A percentile compares a stretch with the other conserved stretches of the same genome.
phyloP scores from a whole-genome alignment of 768 basidiomycete genomes.

The Serendipita sp. region DNA sequence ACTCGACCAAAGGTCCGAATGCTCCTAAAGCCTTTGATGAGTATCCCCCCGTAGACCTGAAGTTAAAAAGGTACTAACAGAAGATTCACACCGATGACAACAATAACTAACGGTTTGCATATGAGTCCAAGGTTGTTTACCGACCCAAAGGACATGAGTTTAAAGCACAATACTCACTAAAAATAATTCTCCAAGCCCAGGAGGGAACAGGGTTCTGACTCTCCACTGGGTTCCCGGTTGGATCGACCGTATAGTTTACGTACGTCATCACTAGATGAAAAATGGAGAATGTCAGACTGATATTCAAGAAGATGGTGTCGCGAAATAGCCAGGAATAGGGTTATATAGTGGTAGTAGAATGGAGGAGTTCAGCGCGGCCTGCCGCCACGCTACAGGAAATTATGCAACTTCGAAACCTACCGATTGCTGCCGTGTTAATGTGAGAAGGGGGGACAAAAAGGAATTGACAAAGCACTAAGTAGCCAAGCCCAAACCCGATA shows the following conservation, averaged over 20 bases:
- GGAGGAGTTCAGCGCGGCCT: too few relatives aligned
- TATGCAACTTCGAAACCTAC: too few relatives aligned
- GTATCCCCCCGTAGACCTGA: not conserved
- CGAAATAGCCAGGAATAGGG: too few relatives aligned
- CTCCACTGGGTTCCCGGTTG: not conserved
- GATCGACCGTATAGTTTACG: not conserved
- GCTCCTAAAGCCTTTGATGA: not conserved
- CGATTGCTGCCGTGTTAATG: slow-evolving; percentile 2
- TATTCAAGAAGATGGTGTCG: too few relatives aligned
- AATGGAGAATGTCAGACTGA: not conserved
- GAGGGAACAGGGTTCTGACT: not conserved
- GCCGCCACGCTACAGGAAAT: too few relatives aligned
- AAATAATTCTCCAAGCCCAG: not conserved
- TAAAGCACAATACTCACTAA: not conserved
- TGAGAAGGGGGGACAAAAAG: not conserved
- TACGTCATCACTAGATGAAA: not conserved
- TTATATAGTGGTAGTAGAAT: too few relatives aligned
- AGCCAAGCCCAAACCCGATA: not conserved
- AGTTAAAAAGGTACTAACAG: not conserved
- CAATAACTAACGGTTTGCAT: not conserved
- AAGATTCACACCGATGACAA: not conserved
- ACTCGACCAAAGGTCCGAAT: not conserved
- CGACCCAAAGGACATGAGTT: too few relatives aligned
- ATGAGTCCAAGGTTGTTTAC: too few relatives aligned
- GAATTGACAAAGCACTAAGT: not conserved